phyloP scores from a whole-genome alignment of 345 rosid species.

The Xanthoceras sorbifolium region DNA sequence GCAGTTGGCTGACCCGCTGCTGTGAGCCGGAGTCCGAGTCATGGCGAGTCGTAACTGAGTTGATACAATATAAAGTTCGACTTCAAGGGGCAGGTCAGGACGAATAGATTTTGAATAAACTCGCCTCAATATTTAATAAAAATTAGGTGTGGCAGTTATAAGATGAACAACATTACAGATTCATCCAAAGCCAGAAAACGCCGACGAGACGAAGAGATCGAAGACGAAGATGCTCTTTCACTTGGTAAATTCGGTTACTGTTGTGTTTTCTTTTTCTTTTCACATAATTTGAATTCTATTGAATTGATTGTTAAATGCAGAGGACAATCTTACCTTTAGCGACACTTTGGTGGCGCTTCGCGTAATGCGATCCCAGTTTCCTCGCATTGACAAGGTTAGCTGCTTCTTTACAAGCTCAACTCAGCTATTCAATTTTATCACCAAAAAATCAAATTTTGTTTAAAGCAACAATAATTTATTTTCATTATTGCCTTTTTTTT shows the following conservation, averaged over 20 bases:
- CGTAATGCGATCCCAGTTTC: constrained; percentile 94
- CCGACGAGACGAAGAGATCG: constrained; percentile 38
- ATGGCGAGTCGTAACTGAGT: constrained; percentile 4
- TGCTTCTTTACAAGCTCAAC: constrained; percentile 4
- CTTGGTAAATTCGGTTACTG: constrained; percentile 30
- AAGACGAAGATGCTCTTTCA: constrained; percentile 29
- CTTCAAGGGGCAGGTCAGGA: background rate
- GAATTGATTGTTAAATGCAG: constrained; percentile 36
- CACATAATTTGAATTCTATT: background rate
- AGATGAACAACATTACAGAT: constrained; percentile 8
- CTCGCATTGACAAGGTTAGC: constrained; percentile 70
- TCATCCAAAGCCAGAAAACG: constrained; percentile 32
- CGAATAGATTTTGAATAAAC: background rate
- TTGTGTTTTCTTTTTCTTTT: background rate
- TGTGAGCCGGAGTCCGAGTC: background rate
- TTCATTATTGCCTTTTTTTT: background rate
- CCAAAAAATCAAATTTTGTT: background rate
- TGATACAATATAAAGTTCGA: background rate
- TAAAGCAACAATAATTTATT: background rate
- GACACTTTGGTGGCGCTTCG: constrained; percentile 84
- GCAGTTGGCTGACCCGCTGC: background rate
- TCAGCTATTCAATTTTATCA: background rate
- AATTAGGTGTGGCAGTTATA: background rate
- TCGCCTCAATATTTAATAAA: no score
- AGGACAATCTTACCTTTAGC: constrained; percentile 69